These are phyloP conservation scores for Murraya paniculata DNA, from an alignment of 345 rosid genomes.

Conservation along the genomic window DNA sequence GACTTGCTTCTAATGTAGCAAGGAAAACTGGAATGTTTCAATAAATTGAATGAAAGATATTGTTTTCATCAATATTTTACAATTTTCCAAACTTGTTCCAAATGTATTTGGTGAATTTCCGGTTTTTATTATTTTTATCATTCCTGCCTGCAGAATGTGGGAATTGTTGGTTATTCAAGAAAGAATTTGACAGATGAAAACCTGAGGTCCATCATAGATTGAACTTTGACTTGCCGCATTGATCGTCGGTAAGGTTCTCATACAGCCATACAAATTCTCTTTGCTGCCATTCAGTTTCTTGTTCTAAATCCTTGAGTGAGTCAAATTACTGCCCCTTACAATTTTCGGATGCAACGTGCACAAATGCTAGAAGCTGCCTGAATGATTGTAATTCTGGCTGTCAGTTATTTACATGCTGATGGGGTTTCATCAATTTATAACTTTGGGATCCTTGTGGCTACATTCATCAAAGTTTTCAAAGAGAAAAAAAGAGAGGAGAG, in stretches of 20 bases:
- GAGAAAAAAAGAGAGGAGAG: too few relatives aligned
- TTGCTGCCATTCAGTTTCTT: neutral
- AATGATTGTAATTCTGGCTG: neutral
- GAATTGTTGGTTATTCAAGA: constrained; percentile 73
- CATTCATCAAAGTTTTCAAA: neutral
- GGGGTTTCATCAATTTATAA: too few relatives aligned
- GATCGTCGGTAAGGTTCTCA: constrained; percentile 61
- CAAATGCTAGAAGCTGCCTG: neutral
- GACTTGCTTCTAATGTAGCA: too few relatives aligned
- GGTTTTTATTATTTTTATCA: neutral
- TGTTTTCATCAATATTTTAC: neutral
- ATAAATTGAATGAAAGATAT: too few relatives aligned
- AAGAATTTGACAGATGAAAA: constrained; percentile 65
- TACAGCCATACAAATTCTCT: neutral
- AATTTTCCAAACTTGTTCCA: too few relatives aligned
- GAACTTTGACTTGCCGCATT: constrained; percentile 67
- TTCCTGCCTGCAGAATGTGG: constrained; percentile 47
- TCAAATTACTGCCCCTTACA: too few relatives aligned
- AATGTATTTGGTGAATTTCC: neutral
- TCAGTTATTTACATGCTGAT: neutral
- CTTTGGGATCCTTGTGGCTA: neutral
- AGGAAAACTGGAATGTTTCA: too few relatives aligned
- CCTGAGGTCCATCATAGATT: constrained; percentile 62
- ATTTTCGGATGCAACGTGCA: neutral
- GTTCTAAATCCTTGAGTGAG: neutral